Conservation (phyloP, 2,329 filamentous ascomycete species). For the Beauveria brongniartii region DNA sequence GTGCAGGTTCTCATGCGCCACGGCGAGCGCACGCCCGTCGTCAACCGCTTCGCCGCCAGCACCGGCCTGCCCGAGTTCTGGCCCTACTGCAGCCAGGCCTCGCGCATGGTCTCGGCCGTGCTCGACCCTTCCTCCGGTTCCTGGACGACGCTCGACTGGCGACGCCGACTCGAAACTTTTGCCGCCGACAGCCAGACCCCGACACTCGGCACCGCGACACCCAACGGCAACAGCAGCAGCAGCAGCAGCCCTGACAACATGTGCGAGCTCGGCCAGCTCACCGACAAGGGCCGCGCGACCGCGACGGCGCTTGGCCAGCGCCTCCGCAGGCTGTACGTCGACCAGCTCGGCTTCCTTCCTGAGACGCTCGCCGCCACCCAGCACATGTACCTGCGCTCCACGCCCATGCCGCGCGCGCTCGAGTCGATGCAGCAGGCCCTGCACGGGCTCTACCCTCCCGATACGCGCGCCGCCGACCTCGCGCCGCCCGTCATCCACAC, state of each 20-base stretch:
- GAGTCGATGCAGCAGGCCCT: conserved; percentile 72
- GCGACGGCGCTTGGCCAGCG: conserved; percentile 62
- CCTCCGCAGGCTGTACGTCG: conserved; percentile 63
- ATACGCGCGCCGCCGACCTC: conserved; percentile 37
- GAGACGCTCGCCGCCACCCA: conserved; percentile 40
- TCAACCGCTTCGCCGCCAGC: conserved; percentile 72
- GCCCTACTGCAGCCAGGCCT: conserved; percentile 81
- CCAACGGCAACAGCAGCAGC: conserved; percentile 39
- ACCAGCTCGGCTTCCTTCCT: conserved; percentile 67
- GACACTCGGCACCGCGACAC: conserved; percentile 41
- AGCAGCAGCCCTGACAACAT: conserved; percentile 60
- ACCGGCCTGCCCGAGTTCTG: conserved; percentile 61
- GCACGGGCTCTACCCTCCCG: conserved; percentile 62
- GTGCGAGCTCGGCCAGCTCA: conserved; percentile 72
- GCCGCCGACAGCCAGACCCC: conserved; percentile 43
- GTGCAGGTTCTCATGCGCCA: conserved; percentile 83
- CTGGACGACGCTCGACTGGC: conserved; percentile 48
- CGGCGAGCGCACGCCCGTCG: conserved; percentile 77
- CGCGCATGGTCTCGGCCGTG: conserved; percentile 53
- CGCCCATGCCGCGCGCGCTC: conserved; percentile 65
- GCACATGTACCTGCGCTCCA: conserved; percentile 65
- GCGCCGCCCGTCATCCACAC: conserved; percentile 58
- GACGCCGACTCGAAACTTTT: conserved; percentile 77
- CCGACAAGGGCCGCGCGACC: conserved; percentile 64
- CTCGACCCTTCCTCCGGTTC: conserved; percentile 32